Evolutionary conservation across 2,329 filamentous ascomycete species (phyloP).

Genomic region (Teratosphaeria zuluensis): DNA sequence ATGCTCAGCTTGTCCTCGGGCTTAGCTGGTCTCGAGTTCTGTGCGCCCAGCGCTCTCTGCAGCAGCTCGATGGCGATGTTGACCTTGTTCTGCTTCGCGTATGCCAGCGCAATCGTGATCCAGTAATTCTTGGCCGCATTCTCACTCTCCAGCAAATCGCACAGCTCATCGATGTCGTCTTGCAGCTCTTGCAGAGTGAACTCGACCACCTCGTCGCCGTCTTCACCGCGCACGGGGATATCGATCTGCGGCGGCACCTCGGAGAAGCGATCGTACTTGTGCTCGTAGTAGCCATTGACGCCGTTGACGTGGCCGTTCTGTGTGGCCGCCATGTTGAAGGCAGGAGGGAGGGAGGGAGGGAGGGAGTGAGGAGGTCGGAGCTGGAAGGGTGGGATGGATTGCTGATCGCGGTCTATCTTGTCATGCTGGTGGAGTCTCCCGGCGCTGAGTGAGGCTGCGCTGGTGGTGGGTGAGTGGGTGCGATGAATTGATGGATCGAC

Average conservation of each 20-base stretch:
- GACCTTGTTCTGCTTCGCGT: slow-evolving; percentile 89
- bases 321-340: slow-evolving; percentile 39
- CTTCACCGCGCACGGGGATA: slow-evolving; percentile 52
- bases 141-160: slow-evolving; percentile 90
- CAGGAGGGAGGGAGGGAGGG: neutral
- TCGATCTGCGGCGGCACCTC: slow-evolving; percentile 55
- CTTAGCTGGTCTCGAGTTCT: slow-evolving; percentile 42
- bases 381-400: neutral
- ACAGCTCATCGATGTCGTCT: slow-evolving; percentile 87
- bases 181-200: slow-evolving; percentile 84
- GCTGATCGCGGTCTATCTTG: neutral
- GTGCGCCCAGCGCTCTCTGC: slow-evolving; percentile 63
- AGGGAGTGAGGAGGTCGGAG: neutral
- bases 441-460: neutral
- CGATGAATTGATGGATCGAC: neutral
- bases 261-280: slow-evolving; percentile 43
- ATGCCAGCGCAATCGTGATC: slow-evolving; percentile 96
- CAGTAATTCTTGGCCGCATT: slow-evolving; percentile 84
- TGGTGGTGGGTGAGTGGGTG: neutral
- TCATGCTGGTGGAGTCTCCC: neutral
- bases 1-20: slow-evolving; percentile 78
- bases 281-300: slow-evolving; percentile 35
- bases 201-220: slow-evolving; percentile 68
- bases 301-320: slow-evolving; percentile 45
- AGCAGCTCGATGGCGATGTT: slow-evolving; percentile 68